phyloP scores from a whole-genome alignment of 1,284 basidiomycete species.

The Vanrija pseudolonga region DNA sequence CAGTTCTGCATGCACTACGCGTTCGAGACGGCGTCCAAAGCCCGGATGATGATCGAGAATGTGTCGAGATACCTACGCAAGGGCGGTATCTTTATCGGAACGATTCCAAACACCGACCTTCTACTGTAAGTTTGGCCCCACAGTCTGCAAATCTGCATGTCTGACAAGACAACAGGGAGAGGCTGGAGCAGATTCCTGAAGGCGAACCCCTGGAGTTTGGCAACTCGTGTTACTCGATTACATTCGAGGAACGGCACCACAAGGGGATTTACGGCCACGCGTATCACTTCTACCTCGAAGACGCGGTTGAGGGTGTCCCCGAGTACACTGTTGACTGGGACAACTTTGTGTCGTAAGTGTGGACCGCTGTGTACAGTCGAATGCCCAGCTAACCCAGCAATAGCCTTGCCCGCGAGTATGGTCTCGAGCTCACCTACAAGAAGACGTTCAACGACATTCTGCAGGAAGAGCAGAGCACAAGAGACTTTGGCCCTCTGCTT shows the following conservation, averaged over 20 bases:
- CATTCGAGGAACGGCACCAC: slow-evolving; percentile 66
- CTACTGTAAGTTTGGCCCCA: slow-evolving; percentile 62
- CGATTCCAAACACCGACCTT: slow-evolving; percentile 80
- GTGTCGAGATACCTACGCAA: slow-evolving; percentile 72
- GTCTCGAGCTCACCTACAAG: slow-evolving; percentile 70
- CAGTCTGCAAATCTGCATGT: background rate
- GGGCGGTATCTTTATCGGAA: slow-evolving; percentile 89
- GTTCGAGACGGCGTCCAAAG: slow-evolving; percentile 83
- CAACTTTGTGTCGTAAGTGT: slow-evolving; percentile 73
- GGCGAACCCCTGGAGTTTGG: slow-evolving; percentile 71
- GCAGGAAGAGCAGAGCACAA: slow-evolving; percentile 66
- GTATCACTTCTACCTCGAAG: slow-evolving; percentile 88
- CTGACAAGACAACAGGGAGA: slow-evolving; percentile 54
- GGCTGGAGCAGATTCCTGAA: slow-evolving; percentile 64
- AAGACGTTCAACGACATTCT: slow-evolving; percentile 86
- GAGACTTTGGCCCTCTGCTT: slow-evolving; percentile 73
- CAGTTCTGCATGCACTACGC: slow-evolving; percentile 99
- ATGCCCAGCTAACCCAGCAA: background rate
- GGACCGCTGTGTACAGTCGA: background rate
- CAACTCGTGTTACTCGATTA: slow-evolving; percentile 83
- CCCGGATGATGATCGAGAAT: slow-evolving; percentile 88
- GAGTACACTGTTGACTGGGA: slow-evolving; percentile 97
- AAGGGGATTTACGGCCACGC: slow-evolving; percentile 77
- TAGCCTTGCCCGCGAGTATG: slow-evolving; percentile 80
- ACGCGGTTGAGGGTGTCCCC: slow-evolving; percentile 94